Percentiles rank a stretch among this genome's conserved stretches.
Conservation (phyloP, 768 basidiomycete genomes). For the Austroboletus festivus region DNA sequence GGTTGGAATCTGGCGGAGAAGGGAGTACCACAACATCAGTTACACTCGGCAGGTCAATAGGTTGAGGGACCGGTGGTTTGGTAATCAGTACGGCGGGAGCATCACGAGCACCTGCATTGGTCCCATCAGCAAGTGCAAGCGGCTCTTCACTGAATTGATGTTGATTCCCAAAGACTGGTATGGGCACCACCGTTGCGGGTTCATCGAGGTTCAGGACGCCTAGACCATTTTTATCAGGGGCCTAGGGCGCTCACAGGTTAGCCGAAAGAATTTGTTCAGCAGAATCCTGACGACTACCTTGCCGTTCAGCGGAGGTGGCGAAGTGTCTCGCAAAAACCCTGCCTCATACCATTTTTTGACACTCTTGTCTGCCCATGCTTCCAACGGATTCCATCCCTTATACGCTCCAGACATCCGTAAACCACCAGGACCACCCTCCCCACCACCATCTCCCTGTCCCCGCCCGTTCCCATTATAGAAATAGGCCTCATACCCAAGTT, state of each 20-base stretch:
- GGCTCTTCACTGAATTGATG: slow-evolving; percentile 19
- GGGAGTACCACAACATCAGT: slow-evolving; percentile 51
- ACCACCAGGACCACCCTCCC: slow-evolving; percentile 67
- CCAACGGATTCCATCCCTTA: slow-evolving; percentile 87
- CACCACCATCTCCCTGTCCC: slow-evolving; percentile 76
- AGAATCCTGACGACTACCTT: slow-evolving; percentile 41
- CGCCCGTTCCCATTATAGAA: slow-evolving; percentile 78
- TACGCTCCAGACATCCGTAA: slow-evolving; percentile 82
- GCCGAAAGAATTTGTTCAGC: slow-evolving; percentile 7
- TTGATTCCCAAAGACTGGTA: slow-evolving; percentile 52
- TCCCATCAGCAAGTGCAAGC: slow-evolving; percentile 21
- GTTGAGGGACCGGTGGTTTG: slow-evolving; percentile 67
- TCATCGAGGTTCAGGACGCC: slow-evolving; percentile 41
- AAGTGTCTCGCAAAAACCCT: slow-evolving; percentile 59
- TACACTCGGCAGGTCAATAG: slow-evolving; percentile 65
- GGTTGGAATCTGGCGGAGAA: slow-evolving; percentile 43
- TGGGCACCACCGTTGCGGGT: slow-evolving; percentile 57
- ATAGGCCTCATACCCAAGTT: slow-evolving; percentile 82
- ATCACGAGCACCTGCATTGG: slow-evolving; percentile 19
- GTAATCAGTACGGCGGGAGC: slow-evolving; percentile 61
- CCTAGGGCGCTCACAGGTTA: slow-evolving; percentile 30
- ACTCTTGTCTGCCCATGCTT: slow-evolving; percentile 91
- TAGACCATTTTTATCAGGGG: slow-evolving; percentile 42
- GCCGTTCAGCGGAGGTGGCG: slow-evolving; percentile 38
- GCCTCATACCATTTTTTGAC: slow-evolving; percentile 82